Conservation (phyloP, 441 rosid genomes). For the Erodium texanum region DNA sequence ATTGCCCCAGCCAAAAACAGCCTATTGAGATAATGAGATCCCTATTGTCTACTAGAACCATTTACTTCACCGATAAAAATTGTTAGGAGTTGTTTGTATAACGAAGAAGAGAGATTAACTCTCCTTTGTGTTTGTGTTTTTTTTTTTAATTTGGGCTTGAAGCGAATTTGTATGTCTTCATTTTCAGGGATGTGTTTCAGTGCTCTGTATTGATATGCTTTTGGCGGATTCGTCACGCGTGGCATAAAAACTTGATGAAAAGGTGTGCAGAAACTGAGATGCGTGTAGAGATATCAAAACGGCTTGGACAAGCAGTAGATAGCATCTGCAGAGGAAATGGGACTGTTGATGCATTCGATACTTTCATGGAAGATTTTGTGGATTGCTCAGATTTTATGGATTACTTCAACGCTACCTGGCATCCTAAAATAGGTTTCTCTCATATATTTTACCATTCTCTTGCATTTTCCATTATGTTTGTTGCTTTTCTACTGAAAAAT, state of each 20-base stretch:
- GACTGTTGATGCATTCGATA: slow-evolving; percentile 30
- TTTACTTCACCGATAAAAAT: background rate
- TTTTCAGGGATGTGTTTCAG: slow-evolving; percentile 41
- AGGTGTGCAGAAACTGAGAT: slow-evolving; percentile 32
- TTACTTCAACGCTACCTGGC: slow-evolving; percentile 42
- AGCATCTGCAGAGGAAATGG: slow-evolving; percentile 25
- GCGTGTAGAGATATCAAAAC: slow-evolving; percentile 43
- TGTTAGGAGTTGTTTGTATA: background rate
- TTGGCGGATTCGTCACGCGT: slow-evolving; percentile 46
- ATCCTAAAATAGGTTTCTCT: slow-evolving; percentile 31
- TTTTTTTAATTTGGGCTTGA: too few relatives aligned
- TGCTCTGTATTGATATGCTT: slow-evolving; percentile 36
- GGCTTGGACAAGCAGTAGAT: slow-evolving; percentile 39
- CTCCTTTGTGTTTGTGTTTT: background rate
- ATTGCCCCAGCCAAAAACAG: background rate
- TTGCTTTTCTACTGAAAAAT: background rate
- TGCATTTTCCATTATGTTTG: background rate
- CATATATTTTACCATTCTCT: background rate
- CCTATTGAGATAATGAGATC: background rate
- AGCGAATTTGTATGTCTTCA: slow-evolving; percentile 8
- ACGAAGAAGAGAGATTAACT: background rate
- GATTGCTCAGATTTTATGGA: slow-evolving; percentile 41
- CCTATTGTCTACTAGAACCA: background rate
- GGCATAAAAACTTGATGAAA: slow-evolving; percentile 43
- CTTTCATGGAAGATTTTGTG: slow-evolving; percentile 41